These are phyloP conservation scores for Blepharisma stoltei DNA, from an alignment of 73 alveolate genomes.

Conservation along the genomic window DNA sequence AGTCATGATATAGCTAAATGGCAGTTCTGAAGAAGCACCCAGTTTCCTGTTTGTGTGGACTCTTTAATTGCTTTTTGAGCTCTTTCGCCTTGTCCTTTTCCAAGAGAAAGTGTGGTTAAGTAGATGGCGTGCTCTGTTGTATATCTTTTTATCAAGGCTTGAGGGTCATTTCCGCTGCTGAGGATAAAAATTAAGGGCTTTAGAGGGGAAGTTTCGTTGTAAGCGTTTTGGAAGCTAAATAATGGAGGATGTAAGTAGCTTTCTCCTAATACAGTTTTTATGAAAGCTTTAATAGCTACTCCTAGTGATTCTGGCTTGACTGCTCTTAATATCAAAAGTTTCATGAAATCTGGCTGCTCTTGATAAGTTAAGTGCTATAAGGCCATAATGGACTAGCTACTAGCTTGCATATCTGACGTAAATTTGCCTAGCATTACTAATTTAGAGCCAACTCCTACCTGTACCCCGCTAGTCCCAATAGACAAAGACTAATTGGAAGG, in stretches of 20 bases:
- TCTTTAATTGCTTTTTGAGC: slow-evolving; percentile 89
- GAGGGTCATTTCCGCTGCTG: slow-evolving; percentile 90
- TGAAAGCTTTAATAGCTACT: slow-evolving; percentile 58
- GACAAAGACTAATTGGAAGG: no score
- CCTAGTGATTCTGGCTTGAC: slow-evolving; percentile 73
- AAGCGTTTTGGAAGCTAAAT: slow-evolving; percentile 62
- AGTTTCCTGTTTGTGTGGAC: slow-evolving; percentile 80
- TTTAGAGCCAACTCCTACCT: no score
- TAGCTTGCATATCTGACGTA: no score
- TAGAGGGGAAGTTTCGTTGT: slow-evolving; percentile 59
- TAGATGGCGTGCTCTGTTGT: slow-evolving; percentile 77
- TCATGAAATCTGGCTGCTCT: slow-evolving; percentile 62
- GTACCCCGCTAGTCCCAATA: no score
- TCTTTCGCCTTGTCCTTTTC: slow-evolving; percentile 92
- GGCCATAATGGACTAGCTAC: no score
- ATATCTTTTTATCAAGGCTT: slow-evolving; percentile 77
- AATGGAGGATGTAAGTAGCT: slow-evolving; percentile 73
- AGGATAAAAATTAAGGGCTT: slow-evolving; percentile 76
- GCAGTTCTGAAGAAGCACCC: slow-evolving; percentile 99
- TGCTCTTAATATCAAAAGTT: slow-evolving; percentile 64
- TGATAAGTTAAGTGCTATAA: slow-evolving; percentile 62
- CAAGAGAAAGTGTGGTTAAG: slow-evolving; percentile 80
- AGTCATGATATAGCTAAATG: slow-evolving; percentile 98
- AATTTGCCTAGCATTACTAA: no score
- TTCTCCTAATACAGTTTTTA: slow-evolving; percentile 67